A percentile compares a stretch with the other conserved stretches of the same genome.
Conservation (phyloP, 352 stramenopile species). For the Achlya hypogyna region DNA sequence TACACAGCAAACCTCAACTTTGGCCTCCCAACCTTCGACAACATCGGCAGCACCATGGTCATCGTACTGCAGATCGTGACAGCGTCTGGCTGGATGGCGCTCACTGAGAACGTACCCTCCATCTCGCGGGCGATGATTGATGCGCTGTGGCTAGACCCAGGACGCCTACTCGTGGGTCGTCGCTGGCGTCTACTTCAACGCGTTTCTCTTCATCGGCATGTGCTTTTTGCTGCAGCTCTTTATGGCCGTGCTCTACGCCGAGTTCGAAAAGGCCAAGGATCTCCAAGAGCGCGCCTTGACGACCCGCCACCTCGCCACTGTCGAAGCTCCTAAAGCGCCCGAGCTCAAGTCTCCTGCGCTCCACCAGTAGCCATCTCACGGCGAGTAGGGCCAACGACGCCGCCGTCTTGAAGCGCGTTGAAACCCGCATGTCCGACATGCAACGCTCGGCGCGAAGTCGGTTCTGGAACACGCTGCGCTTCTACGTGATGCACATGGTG, state of each 20-base stretch:
- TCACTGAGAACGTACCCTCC: slow-evolving; percentile 44
- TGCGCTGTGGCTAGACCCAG: slow-evolving; percentile 22
- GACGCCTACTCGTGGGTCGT: slow-evolving; percentile 36
- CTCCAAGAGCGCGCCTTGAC: slow-evolving; percentile 14
- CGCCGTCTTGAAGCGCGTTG: background rate
- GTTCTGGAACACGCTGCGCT: background rate
- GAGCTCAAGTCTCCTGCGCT: too few species aligned
- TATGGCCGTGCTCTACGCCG: slow-evolving; percentile 79
- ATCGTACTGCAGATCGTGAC: slow-evolving; percentile 89
- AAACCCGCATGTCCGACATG: background rate
- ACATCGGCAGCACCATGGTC: slow-evolving; percentile 70
- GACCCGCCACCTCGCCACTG: too few species aligned
- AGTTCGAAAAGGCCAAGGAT: slow-evolving; percentile 26
- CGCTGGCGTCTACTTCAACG: slow-evolving; percentile 74
- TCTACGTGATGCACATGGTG: slow-evolving; percentile 10
- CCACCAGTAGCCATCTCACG: too few species aligned
- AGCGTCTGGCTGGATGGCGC: slow-evolving; percentile 82
- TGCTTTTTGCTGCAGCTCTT: slow-evolving; percentile 89
- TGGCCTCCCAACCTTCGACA: slow-evolving; percentile 84
- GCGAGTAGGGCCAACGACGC: slow-evolving; percentile 4
- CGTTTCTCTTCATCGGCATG: slow-evolving; percentile 80
- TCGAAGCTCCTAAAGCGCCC: too few species aligned
- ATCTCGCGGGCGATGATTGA: slow-evolving; percentile 13
- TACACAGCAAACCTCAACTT: slow-evolving; percentile 77
- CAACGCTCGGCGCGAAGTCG: background rate